phyloP scores from a whole-genome alignment of 1,139 yeast species.

The Saccharomyces hybrid region DNA sequence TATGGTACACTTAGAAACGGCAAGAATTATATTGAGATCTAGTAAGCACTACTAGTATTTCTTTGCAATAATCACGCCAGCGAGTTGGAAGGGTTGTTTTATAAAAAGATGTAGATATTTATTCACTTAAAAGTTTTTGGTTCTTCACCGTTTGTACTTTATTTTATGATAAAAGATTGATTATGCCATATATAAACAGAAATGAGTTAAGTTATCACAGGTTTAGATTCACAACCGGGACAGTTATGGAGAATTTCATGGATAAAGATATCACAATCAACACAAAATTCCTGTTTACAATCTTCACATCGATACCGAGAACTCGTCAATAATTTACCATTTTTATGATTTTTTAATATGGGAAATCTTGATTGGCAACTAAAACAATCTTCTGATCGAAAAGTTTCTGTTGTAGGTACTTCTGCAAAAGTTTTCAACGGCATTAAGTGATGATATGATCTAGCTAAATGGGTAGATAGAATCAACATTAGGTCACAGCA shows the following conservation, averaged over 20 bases:
- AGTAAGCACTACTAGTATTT: no score
- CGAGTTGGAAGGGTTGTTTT: background rate
- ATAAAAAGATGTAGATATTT: background rate
- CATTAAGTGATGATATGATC: slow-evolving; percentile 89
- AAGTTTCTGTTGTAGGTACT: slow-evolving; percentile 45
- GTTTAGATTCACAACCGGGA: slow-evolving; percentile 76
- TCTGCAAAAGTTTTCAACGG: slow-evolving; percentile 74
- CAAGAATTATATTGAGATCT: background rate
- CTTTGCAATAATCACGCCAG: no score
- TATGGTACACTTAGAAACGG: background rate
- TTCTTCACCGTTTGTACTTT: background rate
- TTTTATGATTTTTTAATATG: slow-evolving; percentile 32
- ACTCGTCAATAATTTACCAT: slow-evolving; percentile 40
- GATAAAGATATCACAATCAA: slow-evolving; percentile 90
- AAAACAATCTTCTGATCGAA: slow-evolving; percentile 49
- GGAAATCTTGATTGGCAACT: slow-evolving; percentile 51
- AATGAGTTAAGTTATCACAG: slow-evolving; percentile 5
- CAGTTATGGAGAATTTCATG: slow-evolving; percentile 90
- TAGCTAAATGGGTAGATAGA: slow-evolving; percentile 85
- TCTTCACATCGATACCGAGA: slow-evolving; percentile 65
- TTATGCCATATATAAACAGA: background rate
- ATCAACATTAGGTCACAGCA: slow-evolving; percentile 86
- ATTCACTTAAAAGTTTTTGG: background rate
- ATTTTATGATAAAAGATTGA: background rate
- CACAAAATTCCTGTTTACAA: slow-evolving; percentile 72